phyloP scores from a whole-genome alignment of 352 stramenopile species.

The Albugo candida region DNA sequence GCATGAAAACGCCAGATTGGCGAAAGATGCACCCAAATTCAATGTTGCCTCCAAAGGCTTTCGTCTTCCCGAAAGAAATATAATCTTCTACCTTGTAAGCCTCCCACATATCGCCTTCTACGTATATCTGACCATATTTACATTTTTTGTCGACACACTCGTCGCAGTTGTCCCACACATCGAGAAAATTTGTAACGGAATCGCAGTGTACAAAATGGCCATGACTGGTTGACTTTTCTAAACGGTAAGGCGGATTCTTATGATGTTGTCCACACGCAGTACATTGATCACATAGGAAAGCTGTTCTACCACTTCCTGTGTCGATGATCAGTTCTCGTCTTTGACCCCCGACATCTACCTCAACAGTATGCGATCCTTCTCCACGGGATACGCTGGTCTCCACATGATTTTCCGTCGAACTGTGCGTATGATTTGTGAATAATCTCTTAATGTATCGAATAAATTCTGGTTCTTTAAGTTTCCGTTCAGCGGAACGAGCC shows the following conservation, averaged over 20 bases:
- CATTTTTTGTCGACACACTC: conserved; percentile 41
- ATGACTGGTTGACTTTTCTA: conserved; percentile 13
- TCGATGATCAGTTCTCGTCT: conserved; percentile 86
- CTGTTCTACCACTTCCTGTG: conserved; percentile 88
- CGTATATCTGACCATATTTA: conserved; percentile 83
- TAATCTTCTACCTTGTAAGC: conserved; percentile 77
- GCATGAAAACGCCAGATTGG: conserved; percentile 81
- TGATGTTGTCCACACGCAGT: conserved; percentile 71
- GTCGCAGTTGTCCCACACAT: conserved; percentile 21
- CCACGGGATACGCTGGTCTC: conserved; percentile 23
- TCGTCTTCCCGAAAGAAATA: conserved; percentile 18
- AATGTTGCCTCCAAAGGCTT: conserved; percentile 18
- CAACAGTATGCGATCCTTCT: conserved; percentile 55
- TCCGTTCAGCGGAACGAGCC: too few relatives aligned
- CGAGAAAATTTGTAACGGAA: conserved; percentile 13
- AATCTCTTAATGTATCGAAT: conserved; percentile 4
- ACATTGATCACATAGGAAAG: conserved; percentile 88
- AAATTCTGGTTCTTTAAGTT: too few relatives aligned
- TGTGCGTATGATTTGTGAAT: conserved; percentile 2
- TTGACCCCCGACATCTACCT: conserved; percentile 38
- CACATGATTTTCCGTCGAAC: conserved; percentile 8
- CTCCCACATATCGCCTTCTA: conserved; percentile 84
- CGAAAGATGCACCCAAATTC: conserved; percentile 90
- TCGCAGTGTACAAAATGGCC: conserved; percentile 33
- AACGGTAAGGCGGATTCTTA: conserved; percentile 45